Percentiles rank a stretch among this genome's conserved stretches.
These are phyloP conservation scores for Auriscalpium orientale DNA, from an alignment of 768 basidiomycete genomes.

Conservation along the genomic window DNA sequence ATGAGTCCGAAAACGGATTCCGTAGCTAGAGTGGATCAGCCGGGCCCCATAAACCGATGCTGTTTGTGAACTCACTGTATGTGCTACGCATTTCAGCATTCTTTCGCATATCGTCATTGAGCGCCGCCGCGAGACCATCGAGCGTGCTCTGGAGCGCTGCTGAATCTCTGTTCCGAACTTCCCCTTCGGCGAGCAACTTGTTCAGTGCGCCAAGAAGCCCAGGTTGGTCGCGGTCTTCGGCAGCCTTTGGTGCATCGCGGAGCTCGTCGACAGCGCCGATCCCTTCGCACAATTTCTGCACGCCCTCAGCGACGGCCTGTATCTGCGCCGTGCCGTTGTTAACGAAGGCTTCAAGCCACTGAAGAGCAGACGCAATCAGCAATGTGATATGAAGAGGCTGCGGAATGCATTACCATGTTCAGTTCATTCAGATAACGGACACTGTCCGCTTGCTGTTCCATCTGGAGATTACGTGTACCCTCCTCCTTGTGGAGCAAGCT, in stretches of 20 bases:
- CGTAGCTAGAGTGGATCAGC: conserved; percentile 31
- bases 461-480: conserved; percentile 38
- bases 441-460: conserved; percentile 66
- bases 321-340: conserved; percentile 70
- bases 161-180: conserved; percentile 23
- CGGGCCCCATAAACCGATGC: conserved; percentile 3
- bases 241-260: conserved; percentile 6
- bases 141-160: conserved; percentile 27
- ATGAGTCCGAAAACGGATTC: conserved; percentile 55
- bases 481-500: conserved; percentile 40
- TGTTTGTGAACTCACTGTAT: conserved; percentile 24
- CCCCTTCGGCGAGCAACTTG: conserved; percentile 26
- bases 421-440: conserved; percentile 74
- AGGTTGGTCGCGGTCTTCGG: conserved; percentile 14
- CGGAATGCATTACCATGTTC: conserved; percentile 42
- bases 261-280: conserved; percentile 31
- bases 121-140: conserved; percentile 28
- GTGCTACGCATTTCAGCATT: conserved; percentile 34
- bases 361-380: conserved; percentile 6
- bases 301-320: conserved; percentile 47
- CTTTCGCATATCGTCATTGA: conserved; percentile 34
- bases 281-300: conserved; percentile 52
- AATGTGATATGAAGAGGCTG: not conserved
- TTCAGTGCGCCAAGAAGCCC: conserved; percentile 30
- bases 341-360: conserved; percentile 85